Base-by-base conservation (phyloP, 345 rosid species). In the Mallotus nudiflorus region DNA sequence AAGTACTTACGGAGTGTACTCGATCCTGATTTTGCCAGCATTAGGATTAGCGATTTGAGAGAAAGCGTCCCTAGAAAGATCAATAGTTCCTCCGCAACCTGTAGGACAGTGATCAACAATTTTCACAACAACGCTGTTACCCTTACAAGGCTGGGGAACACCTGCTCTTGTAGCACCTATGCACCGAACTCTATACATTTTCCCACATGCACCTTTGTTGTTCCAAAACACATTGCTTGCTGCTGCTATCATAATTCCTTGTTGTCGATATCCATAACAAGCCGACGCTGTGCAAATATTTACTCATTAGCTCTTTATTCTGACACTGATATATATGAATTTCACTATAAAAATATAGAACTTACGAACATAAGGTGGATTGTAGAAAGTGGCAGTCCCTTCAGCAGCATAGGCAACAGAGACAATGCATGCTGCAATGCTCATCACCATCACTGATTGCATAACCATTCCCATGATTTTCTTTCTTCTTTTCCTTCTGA, bases 1-100 rank as follows among this genome's bases (percentile, higher is more conserved):
- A 24, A n/a, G 20, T 4, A 12, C 68, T 67, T 75, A 79, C 79
- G 56, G 67, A 16, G 25, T 13, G 48, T 75, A 79, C 27, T 75
- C 77, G 7, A 79, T 75, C 50, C 56, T 50, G 64, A 75, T 68
- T 62, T 67, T 71, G 16, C 79, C 74, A 25, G 77, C 79, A 1
- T 54, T 35, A 0, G 73, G 55, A 20, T 79, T 15, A 13, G 83
- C 83, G 6, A 76, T 80, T 27, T 52, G 45, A 58, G 70, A 24
- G 70, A 80, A 80, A 54, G 83, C 83, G 44, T 76, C 58, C 9
- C 6, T 18, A 0, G 83, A 76, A 39, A 80, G 76, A 55, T 67
- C 81, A 11, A 80, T 25, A 31, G 78, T 77, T 1, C 68, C 70
- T 13, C 20, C 70, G 71, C 81, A 80, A 3, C 63, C 65, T 3